Evolutionary conservation across 345 rosid genomes (phyloP).

Genomic region (Luvunga scandens): DNA sequence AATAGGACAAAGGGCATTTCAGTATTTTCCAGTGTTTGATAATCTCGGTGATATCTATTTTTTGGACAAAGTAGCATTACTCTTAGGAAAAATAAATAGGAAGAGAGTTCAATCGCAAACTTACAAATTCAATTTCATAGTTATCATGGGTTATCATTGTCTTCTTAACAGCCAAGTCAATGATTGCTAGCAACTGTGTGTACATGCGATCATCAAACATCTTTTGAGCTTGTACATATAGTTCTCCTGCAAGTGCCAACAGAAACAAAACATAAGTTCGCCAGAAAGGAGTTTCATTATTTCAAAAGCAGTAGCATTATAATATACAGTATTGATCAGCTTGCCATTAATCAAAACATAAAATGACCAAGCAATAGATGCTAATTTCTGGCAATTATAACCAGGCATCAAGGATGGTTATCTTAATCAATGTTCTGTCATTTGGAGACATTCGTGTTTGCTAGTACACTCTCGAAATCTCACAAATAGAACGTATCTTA

Average conservation of each 20-base stretch:
- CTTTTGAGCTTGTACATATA: slow-evolving; percentile 71
- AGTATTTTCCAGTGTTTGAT: too few species aligned
- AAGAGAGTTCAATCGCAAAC: slow-evolving; percentile 24
- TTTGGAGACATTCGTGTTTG: neutral
- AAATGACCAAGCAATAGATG: neutral
- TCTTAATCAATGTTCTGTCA: neutral
- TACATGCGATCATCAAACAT: slow-evolving; percentile 88
- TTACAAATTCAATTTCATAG: slow-evolving; percentile 74
- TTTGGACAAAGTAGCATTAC: too few species aligned
- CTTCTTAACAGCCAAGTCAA: slow-evolving; percentile 68
- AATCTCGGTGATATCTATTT: too few species aligned
- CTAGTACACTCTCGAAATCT: neutral
- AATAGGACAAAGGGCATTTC: too few species aligned
- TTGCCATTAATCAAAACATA: slow-evolving; percentile 9
- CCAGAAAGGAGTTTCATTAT: slow-evolving; percentile 2
- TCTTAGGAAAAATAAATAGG: neutral
- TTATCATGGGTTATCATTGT: slow-evolving; percentile 47
- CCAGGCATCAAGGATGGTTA: neutral
- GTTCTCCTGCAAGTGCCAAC: slow-evolving; percentile 62
- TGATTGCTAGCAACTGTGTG: slow-evolving; percentile 65
- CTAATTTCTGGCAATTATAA: neutral
- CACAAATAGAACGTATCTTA: neutral
- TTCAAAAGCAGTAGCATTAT: neutral
- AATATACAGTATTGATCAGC: neutral
- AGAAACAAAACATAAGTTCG: slow-evolving; percentile 16